Conservation (phyloP, 2,329 filamentous ascomycete genomes). For the Pyrenophora tritici-repentis region DNA sequence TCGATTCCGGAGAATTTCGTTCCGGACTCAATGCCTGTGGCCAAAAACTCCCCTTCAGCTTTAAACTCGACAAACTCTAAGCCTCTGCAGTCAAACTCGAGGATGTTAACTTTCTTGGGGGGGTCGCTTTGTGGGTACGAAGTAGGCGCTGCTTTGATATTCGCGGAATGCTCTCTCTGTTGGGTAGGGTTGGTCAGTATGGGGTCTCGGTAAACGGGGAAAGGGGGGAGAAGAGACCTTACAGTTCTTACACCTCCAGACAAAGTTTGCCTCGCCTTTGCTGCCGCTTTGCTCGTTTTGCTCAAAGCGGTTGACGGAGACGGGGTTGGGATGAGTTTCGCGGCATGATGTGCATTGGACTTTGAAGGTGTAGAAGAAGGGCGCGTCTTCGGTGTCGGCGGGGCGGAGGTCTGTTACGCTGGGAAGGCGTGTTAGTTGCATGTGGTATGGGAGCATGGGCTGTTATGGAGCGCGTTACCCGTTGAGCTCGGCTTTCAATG, state of each 20-base stretch:
- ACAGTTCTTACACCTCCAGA: slow-evolving; percentile 99
- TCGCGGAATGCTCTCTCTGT: slow-evolving; percentile 82
- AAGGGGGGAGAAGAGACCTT: slow-evolving; percentile 64
- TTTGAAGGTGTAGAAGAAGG: slow-evolving; percentile 97
- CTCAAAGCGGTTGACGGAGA: slow-evolving; percentile 88
- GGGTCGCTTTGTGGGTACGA: slow-evolving; percentile 74
- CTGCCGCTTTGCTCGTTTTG: slow-evolving; percentile 89
- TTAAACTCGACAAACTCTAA: slow-evolving; percentile 91
- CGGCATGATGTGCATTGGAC: slow-evolving; percentile 98
- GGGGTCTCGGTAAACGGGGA: neutral
- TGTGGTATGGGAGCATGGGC: neutral
- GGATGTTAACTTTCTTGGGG: slow-evolving; percentile 75
- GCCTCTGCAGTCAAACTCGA: slow-evolving; percentile 92
- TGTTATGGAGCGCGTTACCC: slow-evolving; percentile 25
- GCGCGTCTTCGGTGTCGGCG: slow-evolving; percentile 75
- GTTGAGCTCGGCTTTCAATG: slow-evolving; percentile 46
- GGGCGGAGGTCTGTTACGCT: slow-evolving; percentile 92
- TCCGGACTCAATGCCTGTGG: slow-evolving; percentile 76
- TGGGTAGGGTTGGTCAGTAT: neutral
- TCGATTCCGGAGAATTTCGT: slow-evolving; percentile 85
- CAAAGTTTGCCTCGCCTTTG: slow-evolving; percentile 95
- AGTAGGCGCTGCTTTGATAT: slow-evolving; percentile 74
- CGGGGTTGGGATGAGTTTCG: slow-evolving; percentile 84
- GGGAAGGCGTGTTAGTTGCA: neutral
- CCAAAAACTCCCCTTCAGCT: slow-evolving; percentile 92